These are phyloP conservation scores for Malassezia sp. DNA, from an alignment of 1,284 basidiomycete species.

Conservation along the genomic window DNA sequence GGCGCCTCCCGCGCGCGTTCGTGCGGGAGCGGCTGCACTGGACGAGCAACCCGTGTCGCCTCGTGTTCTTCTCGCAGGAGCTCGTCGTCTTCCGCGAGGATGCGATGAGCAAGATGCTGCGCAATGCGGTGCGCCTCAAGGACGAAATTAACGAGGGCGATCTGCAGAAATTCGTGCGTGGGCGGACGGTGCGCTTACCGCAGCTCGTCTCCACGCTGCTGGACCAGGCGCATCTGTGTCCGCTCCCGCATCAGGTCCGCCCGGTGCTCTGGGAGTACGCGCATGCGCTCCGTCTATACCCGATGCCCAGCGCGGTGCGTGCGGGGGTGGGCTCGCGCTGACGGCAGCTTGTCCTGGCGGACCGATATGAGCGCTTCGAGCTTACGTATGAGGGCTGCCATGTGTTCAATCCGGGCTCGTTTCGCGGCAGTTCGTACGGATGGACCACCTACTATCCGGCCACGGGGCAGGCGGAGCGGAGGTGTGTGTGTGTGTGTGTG, in stretches of 20 bases:
- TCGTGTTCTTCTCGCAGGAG: constrained; percentile 92
- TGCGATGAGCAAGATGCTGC: constrained; percentile 80
- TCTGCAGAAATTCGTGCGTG: constrained; percentile 36
- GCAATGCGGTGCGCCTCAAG: constrained; percentile 54
- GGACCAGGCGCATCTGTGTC: constrained; percentile 58
- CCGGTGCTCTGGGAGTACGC: constrained; percentile 84
- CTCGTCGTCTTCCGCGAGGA: constrained; percentile 89
- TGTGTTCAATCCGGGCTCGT: constrained; percentile 84
- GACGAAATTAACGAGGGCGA: constrained; percentile 25
- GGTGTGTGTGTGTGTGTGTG: constrained; percentile 12
- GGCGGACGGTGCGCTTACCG: not conserved
- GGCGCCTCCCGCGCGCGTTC: constrained; percentile 13
- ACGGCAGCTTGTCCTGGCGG: constrained; percentile 75
- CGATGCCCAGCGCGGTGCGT: constrained; percentile 77
- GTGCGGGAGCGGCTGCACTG: constrained; percentile 49
- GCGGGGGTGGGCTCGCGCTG: not conserved
- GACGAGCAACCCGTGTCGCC: constrained; percentile 80
- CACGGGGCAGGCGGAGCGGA: constrained; percentile 39
- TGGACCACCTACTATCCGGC: constrained; percentile 47
- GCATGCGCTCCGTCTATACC: constrained; percentile 82
- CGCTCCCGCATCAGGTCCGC: constrained; percentile 63
- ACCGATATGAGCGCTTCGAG: constrained; percentile 90
- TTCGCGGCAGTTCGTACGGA: constrained; percentile 33
- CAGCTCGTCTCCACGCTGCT: constrained; percentile 44
- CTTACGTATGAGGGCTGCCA: constrained; percentile 96